Evolutionary conservation across 768 basidiomycete genomes (phyloP), one percentile per base, ranked within the genome.

Genomic region (Trametes sanguinea): DNA sequence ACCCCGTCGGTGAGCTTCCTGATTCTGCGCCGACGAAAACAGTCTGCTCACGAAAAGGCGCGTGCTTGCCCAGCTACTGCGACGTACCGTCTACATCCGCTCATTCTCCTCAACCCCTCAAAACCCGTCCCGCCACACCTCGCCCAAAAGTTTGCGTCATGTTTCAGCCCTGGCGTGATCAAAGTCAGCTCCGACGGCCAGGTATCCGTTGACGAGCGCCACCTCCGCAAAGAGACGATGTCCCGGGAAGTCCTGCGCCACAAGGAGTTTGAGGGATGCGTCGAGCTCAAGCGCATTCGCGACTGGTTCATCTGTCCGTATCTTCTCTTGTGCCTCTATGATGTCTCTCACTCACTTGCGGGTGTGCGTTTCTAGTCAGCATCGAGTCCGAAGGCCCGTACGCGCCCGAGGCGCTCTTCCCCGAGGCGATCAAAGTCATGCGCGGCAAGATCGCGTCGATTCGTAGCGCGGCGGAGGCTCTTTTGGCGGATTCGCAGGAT

Each of bases 301-400:
- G 95, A 98, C 78, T 90, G 88, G 76, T 98, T 97, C 76, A 82
- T 98, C 57, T 98, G 96, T 95, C 68, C 69, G 92, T 79, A 29
- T 33, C 35, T 29, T 27, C 43, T 22, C 10, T 27, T 42, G 37
- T 56, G 52, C 45, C 10, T 30, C 14, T 53, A 50, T 60, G 1
- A 5, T 35, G 43, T 22, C 9, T 51, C 45, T 5, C 22, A 3
- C 9, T 45, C 35, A 33, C 46, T 53, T 11, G 5, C 40, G 7
- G 47, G 30, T 57, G 30, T 47, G 27, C 71, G 22, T 22, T 22
- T 22, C 22, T 22, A 92, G 95, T 93, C 78, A 91, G 85, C 63
- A 81, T 98, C 42, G 95, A 98, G 74, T 94, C 94, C 0, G 92
- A 95, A 69, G 90, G 95, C 4, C 85, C 92, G 11, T 97, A 97